phyloP scores from a whole-genome alignment of 2,329 filamentous ascomycete species.

The Talaromyces sp. region DNA sequence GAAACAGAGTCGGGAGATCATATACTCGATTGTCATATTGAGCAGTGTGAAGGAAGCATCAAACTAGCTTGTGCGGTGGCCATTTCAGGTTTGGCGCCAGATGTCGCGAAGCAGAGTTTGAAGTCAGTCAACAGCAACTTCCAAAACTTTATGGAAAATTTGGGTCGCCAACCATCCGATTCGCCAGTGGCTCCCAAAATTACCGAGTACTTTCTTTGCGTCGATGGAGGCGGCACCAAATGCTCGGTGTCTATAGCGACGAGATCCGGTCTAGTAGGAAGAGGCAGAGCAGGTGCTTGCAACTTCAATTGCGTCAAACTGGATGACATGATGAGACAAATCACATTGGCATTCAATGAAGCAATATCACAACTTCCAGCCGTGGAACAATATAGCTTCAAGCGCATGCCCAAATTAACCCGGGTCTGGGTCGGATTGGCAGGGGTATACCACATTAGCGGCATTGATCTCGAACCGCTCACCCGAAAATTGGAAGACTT shows the following conservation, averaged over 20 bases:
- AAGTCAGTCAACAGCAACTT: background rate
- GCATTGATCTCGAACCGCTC: background rate
- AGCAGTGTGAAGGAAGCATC: background rate
- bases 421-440: background rate
- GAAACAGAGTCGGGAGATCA: background rate
- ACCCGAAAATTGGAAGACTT: background rate
- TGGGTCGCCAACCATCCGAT: background rate
- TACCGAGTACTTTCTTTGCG: background rate
- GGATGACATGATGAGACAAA: background rate
- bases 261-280: background rate
- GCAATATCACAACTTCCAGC: background rate
- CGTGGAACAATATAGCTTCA: background rate
- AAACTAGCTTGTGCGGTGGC: background rate
- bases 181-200: background rate
- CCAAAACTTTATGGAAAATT: background rate
- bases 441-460: background rate
- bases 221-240: conserved; percentile 10
- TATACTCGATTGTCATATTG: background rate
- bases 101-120: background rate
- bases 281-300: background rate
- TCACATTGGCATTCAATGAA: background rate
- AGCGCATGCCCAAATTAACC: background rate
- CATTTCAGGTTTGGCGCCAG: background rate
- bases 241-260: background rate
- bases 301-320: background rate